Evolutionary conservation across 352 stramenopile species (phyloP).

Genomic region (Phytophthora podocarpi): DNA sequence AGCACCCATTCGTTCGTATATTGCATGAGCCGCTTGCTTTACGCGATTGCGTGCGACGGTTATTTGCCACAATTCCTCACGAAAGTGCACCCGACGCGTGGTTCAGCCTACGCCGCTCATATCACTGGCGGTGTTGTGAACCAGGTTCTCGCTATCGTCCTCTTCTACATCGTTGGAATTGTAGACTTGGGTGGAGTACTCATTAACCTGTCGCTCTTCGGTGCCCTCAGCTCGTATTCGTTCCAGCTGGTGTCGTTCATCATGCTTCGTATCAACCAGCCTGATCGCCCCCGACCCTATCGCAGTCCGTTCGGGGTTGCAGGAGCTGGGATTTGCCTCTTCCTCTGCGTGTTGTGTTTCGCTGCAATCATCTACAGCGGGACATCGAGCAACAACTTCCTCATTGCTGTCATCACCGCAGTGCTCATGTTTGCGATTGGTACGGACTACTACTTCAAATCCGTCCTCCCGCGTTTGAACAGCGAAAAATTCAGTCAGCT

Average conservation of each 20-base stretch:
- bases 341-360: slow-evolving; percentile 50
- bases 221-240: slow-evolving; percentile 63
- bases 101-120: slow-evolving; percentile 54
- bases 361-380: slow-evolving; percentile 72
- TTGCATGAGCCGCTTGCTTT: slow-evolving; percentile 66
- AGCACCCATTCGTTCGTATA: slow-evolving; percentile 78
- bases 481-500: slow-evolving; percentile 17
- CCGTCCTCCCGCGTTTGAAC: slow-evolving; percentile 33
- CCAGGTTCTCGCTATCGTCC: slow-evolving; percentile 46
- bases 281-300: slow-evolving; percentile 57
- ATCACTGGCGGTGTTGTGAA: slow-evolving; percentile 45
- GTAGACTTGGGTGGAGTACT: slow-evolving; percentile 60
- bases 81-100: slow-evolving; percentile 47
- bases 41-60: slow-evolving; percentile 66
- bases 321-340: slow-evolving; percentile 53
- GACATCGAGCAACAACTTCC: slow-evolving; percentile 57
- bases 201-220: slow-evolving; percentile 70
- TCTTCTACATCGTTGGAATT: slow-evolving; percentile 70
- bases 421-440: slow-evolving; percentile 54
- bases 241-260: slow-evolving; percentile 77
- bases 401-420: slow-evolving; percentile 56
- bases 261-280: slow-evolving; percentile 53
- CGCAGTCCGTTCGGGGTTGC: slow-evolving; percentile 57
- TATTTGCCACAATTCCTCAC: slow-evolving; percentile 63
- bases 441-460: slow-evolving; percentile 47